Percentiles rank a stretch among this genome's conserved stretches.
phyloP scores from a whole-genome alignment of 192 early-diverging fungal genomes.

The Dissophora globulifera region DNA sequence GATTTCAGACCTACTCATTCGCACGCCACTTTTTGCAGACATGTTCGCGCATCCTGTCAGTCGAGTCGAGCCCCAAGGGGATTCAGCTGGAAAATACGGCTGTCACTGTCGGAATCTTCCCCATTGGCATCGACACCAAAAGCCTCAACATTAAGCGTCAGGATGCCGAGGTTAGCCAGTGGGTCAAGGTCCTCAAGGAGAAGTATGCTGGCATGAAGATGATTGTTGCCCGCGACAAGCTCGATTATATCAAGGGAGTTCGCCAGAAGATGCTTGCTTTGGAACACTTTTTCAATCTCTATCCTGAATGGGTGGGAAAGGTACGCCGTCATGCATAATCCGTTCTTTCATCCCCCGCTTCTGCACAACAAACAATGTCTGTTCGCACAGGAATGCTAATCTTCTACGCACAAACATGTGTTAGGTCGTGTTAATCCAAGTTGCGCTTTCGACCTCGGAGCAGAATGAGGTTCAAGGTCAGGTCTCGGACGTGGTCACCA shows the following conservation, averaged over 20 bases:
- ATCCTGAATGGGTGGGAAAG: constrained; percentile 93
- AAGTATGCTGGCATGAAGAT: constrained; percentile 94
- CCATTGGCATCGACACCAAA: constrained; percentile 91
- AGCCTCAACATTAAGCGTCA: constrained; percentile 77
- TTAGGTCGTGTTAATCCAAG: constrained; percentile 92
- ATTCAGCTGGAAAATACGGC: constrained; percentile 82
- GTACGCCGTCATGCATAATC: constrained; percentile 23
- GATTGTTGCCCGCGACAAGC: constrained; percentile 94
- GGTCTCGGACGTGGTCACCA: constrained; percentile 89
- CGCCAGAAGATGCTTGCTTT: constrained; percentile 94
- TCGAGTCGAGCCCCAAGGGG: constrained; percentile 88
- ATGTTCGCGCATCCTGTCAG: constrained; percentile 87
- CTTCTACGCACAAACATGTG: not conserved
- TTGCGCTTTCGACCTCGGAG: constrained; percentile 91
- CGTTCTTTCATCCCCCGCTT: no score
- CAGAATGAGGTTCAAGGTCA: constrained; percentile 89
- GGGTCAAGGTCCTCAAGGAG: constrained; percentile 81
- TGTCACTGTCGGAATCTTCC: constrained; percentile 91
- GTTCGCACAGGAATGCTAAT: not conserved
- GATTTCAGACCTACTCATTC: constrained; percentile 95
- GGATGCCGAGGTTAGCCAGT: constrained; percentile 77
- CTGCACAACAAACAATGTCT: no score
- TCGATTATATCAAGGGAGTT: constrained; percentile 96
- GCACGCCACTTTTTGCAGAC: constrained; percentile 90
- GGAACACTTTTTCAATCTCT: constrained; percentile 85